Percentiles rank a stretch among this genome's conserved stretches.
These are phyloP conservation scores for Penicillium brevicompactum DNA, from an alignment of 2,329 filamentous ascomycete species.

Conservation along the genomic window DNA sequence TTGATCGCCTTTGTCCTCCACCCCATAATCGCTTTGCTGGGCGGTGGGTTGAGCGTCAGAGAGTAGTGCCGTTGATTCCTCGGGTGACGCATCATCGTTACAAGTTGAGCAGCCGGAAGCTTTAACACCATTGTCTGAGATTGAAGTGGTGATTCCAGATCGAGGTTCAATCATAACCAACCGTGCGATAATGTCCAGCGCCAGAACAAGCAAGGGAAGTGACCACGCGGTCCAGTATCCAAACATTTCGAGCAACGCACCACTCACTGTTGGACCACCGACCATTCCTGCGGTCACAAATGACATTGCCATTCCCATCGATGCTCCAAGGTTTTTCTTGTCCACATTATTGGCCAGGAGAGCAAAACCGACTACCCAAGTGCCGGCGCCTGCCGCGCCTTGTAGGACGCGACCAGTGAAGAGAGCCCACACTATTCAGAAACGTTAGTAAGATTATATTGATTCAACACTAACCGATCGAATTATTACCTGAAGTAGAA, in stretches of 20 bases:
- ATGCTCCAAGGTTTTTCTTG: slow-evolving; percentile 28
- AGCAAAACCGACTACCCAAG: slow-evolving; percentile 38
- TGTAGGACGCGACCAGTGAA: slow-evolving; percentile 34
- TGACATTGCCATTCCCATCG: slow-evolving; percentile 26
- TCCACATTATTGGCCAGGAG: slow-evolving; percentile 31
- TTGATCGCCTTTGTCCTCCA: neutral
- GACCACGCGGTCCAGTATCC: slow-evolving; percentile 38
- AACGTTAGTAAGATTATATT: neutral
- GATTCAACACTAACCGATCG: neutral
- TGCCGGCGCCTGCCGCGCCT: slow-evolving; percentile 27
- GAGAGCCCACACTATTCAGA: slow-evolving; percentile 21
- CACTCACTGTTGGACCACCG: slow-evolving; percentile 32
- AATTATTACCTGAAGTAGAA: slow-evolving; percentile 19
- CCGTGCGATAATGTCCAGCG: slow-evolving; percentile 31
- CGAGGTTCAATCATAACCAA: slow-evolving; percentile 31
- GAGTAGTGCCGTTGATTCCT: slow-evolving; percentile 1
- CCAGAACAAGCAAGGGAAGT: slow-evolving; percentile 28
- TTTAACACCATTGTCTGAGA: neutral
- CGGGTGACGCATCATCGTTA: neutral
- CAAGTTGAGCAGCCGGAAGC: neutral
- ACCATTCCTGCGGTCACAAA: slow-evolving; percentile 31
- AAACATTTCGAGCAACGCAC: slow-evolving; percentile 27
- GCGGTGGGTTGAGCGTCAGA: neutral
- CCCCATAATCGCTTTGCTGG: neutral
- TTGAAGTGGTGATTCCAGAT: neutral